Conservation (phyloP, 371 early-diverging fungal species). For the Mucor irregularis region DNA sequence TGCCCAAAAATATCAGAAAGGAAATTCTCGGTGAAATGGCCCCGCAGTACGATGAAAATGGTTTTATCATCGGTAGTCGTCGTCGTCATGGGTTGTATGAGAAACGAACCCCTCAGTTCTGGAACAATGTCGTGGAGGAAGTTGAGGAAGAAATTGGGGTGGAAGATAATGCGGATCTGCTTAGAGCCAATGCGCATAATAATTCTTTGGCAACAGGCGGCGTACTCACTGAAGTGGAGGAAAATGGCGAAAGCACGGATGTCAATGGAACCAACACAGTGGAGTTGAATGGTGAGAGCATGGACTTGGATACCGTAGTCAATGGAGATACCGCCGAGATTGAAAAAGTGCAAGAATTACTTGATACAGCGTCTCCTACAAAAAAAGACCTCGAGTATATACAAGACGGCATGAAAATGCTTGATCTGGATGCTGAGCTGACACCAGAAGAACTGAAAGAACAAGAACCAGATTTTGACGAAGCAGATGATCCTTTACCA, state of each 20-base stretch:
- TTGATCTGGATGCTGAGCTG: neutral
- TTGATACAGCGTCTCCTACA: too few species aligned
- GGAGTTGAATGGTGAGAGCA: too few species aligned
- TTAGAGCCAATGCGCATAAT: conserved; percentile 11
- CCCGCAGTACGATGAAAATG: conserved; percentile 44
- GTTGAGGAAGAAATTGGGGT: conserved; percentile 16
- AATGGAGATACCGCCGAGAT: neutral
- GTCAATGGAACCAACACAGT: too few species aligned
- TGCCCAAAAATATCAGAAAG: conserved; percentile 47
- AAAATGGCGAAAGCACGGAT: too few species aligned
- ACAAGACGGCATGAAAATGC: neutral
- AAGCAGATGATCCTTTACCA: neutral
- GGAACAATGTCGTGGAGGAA: conserved; percentile 30
- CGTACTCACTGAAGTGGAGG: neutral
- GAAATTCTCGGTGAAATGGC: conserved; percentile 49
- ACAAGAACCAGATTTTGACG: neutral
- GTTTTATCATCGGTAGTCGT: conserved; percentile 47
- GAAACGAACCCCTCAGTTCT: conserved; percentile 43
- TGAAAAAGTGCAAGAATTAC: too few species aligned
- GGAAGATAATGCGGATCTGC: conserved; percentile 18
- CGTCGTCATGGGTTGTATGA: conserved; percentile 41
- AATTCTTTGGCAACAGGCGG: too few species aligned
- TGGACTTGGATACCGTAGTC: too few species aligned
- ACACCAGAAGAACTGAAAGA: neutral
- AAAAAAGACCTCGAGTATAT: neutral